Evolutionary conservation across 495 filamentous ascomycete species (phyloP).

Genomic region (Astrocystis sublimbata): DNA sequence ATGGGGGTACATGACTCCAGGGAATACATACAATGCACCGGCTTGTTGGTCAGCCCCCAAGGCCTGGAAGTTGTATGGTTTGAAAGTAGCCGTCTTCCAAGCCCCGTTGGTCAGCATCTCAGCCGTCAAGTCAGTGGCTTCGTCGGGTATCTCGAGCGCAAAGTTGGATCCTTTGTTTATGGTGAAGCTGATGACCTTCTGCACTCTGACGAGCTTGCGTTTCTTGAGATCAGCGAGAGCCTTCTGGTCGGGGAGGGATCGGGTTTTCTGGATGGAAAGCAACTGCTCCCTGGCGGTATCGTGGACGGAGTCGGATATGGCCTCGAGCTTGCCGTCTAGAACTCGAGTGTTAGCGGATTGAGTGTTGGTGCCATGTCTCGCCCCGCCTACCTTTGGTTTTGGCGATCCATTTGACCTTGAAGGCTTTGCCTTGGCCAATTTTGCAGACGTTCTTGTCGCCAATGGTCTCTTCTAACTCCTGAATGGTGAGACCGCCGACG

Average conservation of each 20-base stretch:
- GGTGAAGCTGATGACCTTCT: constrained; percentile 79
- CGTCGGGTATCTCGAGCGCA: constrained; percentile 81
- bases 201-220: constrained; percentile 33
- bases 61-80: constrained; percentile 97
- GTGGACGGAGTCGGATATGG: constrained; percentile 61
- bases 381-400: constrained; percentile 69
- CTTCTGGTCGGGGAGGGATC: constrained; percentile 69
- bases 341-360: neutral
- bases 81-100: constrained; percentile 87
- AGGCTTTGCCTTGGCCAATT: constrained; percentile 91
- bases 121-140: constrained; percentile 92
- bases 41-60: constrained; percentile 74
- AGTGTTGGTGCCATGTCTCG: neutral
- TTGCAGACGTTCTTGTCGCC: constrained; percentile 73
- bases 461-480: constrained; percentile 45
- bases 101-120: constrained; percentile 83
- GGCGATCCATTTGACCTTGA: constrained; percentile 89
- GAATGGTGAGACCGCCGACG: constrained; percentile 50
- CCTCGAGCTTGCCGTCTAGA: constrained; percentile 21
- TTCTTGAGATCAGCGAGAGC: constrained; percentile 74
- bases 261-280: constrained; percentile 65
- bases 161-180: constrained; percentile 85
- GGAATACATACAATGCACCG: too few species aligned
- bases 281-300: constrained; percentile 79
- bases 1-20: too few species aligned